Conservation (phyloP, 179 eudicot genomes). For the Amaranthus tricolor region DNA sequence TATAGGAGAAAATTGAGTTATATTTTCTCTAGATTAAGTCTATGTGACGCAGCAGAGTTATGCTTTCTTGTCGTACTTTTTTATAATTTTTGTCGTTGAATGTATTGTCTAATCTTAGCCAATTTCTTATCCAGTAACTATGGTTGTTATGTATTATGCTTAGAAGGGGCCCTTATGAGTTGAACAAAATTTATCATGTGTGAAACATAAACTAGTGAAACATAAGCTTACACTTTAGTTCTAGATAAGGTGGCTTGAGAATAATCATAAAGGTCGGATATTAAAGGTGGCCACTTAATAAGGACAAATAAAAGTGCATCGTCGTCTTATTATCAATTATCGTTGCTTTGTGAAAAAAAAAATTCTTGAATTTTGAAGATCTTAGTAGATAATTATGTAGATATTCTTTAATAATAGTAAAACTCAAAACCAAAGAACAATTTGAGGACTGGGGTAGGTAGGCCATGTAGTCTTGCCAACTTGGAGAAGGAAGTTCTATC, state of each 20-base stretch:
- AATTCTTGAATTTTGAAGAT: background rate
- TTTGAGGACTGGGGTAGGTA: background rate
- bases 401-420: conserved; percentile 20
- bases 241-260: conserved; percentile 24
- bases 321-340: conserved; percentile 10
- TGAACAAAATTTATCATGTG: conserved; percentile 11
- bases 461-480: conserved; percentile 3
- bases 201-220: conserved; percentile 11
- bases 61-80: conserved; percentile 9
- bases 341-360: background rate
- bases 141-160: conserved; percentile 19
- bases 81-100: conserved; percentile 9
- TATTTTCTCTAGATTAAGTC: conserved; percentile 19
- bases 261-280: conserved; percentile 8
- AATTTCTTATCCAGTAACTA: conserved; percentile 27
- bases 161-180: conserved; percentile 7
- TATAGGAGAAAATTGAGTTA: conserved; percentile 1
- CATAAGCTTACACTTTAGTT: background rate
- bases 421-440: background rate
- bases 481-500: background rate
- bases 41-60: conserved; percentile 25
- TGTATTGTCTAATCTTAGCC: conserved; percentile 18
- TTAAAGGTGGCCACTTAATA: conserved; percentile 14
- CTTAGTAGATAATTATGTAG: conserved; percentile 22
- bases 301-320: conserved; percentile 23